Evolutionary conservation across 2,329 filamentous ascomycete genomes (phyloP).

Genomic region (Akanthomyces lecanii): DNA sequence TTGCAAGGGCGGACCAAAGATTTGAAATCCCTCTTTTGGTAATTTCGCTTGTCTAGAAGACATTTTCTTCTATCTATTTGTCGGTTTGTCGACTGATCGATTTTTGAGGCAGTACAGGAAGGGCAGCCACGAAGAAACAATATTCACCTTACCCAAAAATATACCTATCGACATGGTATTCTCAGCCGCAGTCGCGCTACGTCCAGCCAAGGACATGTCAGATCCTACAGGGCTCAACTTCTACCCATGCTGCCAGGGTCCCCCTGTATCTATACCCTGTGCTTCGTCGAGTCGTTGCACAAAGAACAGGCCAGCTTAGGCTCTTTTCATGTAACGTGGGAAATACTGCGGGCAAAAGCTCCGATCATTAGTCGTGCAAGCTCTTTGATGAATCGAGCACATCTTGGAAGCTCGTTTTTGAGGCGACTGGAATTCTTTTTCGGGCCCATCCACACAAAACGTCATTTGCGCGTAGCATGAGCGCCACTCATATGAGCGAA

Average conservation of each 20-base stretch:
- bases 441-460: neutral
- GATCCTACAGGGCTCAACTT: neutral
- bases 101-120: neutral
- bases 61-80: neutral
- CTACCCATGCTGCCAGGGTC: neutral
- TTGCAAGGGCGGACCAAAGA: slow-evolving; percentile 1
- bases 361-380: neutral
- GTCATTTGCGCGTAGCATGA: neutral
- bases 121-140: neutral
- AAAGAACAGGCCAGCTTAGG: neutral
- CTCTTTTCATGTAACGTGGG: neutral
- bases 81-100: neutral
- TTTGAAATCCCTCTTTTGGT: neutral
- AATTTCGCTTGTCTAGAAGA: neutral
- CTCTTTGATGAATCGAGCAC: neutral
- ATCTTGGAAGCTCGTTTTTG: neutral
- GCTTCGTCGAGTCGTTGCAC: neutral
- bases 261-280: neutral
- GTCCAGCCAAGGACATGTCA: neutral
- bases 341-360: neutral
- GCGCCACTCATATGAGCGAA: neutral
- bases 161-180: neutral
- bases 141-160: neutral
- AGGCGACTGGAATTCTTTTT: neutral
- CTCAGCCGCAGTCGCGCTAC: neutral